Conservation (phyloP, 2,329 filamentous ascomycete genomes). For the Botryosphaeria agaves region DNA sequence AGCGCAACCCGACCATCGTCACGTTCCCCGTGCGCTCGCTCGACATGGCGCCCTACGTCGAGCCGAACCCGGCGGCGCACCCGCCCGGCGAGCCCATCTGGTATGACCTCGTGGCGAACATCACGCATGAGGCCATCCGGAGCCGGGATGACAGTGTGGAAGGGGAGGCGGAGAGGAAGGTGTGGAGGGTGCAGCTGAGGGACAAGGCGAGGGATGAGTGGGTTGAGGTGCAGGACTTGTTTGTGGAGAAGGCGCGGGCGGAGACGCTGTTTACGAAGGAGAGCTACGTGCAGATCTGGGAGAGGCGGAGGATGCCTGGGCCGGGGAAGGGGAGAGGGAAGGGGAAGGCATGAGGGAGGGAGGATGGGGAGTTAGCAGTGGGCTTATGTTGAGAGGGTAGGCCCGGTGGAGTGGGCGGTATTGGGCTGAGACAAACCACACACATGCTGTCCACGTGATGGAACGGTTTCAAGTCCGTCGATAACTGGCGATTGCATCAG, state of each 20-base stretch:
- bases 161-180: conserved; percentile 78
- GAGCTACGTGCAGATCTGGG: conserved; percentile 93
- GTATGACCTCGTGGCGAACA: conserved; percentile 93
- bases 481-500: too few relatives aligned
- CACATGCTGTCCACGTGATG: too few relatives aligned
- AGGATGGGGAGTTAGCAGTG: too few relatives aligned
- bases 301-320: conserved; percentile 43
- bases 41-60: conserved; percentile 79
- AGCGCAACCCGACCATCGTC: conserved; percentile 95
- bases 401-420: too few relatives aligned
- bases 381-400: too few relatives aligned
- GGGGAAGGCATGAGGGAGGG: background rate
- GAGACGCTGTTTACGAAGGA: conserved; percentile 88
- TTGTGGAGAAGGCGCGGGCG: conserved; percentile 73
- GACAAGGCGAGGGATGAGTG: conserved; percentile 73
- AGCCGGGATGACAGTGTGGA: conserved; percentile 67
- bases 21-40: conserved; percentile 78
- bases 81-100: conserved; percentile 66
- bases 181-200: conserved; percentile 83
- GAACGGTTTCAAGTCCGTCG: too few relatives aligned
- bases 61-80: conserved; percentile 60
- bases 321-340: background rate
- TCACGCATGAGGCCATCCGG: conserved; percentile 71
- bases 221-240: conserved; percentile 87
- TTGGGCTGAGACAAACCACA: too few relatives aligned